phyloP scores from a whole-genome alignment of 2,329 filamentous ascomycete genomes.

The Sodiomyces alkalinus region DNA sequence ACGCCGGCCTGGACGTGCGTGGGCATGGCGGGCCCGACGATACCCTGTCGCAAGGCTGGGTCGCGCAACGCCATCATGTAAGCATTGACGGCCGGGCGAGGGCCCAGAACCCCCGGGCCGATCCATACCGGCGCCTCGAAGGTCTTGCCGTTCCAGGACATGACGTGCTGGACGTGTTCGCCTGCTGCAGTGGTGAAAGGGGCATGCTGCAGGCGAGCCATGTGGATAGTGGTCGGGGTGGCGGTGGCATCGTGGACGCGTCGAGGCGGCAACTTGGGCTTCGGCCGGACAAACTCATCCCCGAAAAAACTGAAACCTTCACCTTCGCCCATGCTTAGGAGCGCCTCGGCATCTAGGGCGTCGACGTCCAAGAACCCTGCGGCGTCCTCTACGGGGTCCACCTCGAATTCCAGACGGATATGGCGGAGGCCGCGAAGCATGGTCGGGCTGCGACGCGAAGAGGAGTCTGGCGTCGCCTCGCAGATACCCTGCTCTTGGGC shows the following conservation, averaged over 20 bases:
- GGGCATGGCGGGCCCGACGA: conserved; percentile 30
- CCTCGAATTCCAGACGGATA: conserved; percentile 38
- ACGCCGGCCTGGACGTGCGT: conserved; percentile 34
- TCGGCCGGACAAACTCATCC: conserved; percentile 8
- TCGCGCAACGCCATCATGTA: conserved; percentile 31
- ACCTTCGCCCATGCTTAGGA: conserved; percentile 21
- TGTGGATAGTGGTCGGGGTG: conserved; percentile 5
- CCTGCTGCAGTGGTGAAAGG: conserved; percentile 12
- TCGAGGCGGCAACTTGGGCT: conserved; percentile 25
- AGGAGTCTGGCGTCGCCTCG: conserved; percentile 9
- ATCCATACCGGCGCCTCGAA: conserved; percentile 29
- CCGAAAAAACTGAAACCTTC: conserved; percentile 32
- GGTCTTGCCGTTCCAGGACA: conserved; percentile 14
- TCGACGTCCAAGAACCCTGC: conserved; percentile 14
- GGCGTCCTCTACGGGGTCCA: conserved; percentile 22
- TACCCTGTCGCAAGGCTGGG: conserved; percentile 16
- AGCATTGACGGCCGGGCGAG: conserved; percentile 24
- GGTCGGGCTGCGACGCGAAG: conserved; percentile 21
- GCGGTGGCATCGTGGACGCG: conserved; percentile 9
- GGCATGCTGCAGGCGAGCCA: conserved; percentile 11
- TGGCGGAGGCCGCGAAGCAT: conserved; percentile 35
- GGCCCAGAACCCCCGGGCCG: conserved; percentile 18
- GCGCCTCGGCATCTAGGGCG: conserved; percentile 24
- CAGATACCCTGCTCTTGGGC: conserved; percentile 32
- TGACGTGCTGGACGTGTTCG: conserved; percentile 13